Evolutionary conservation across 495 filamentous ascomycete genomes (phyloP).

Genomic region (Penicillium egyptiacum): DNA sequence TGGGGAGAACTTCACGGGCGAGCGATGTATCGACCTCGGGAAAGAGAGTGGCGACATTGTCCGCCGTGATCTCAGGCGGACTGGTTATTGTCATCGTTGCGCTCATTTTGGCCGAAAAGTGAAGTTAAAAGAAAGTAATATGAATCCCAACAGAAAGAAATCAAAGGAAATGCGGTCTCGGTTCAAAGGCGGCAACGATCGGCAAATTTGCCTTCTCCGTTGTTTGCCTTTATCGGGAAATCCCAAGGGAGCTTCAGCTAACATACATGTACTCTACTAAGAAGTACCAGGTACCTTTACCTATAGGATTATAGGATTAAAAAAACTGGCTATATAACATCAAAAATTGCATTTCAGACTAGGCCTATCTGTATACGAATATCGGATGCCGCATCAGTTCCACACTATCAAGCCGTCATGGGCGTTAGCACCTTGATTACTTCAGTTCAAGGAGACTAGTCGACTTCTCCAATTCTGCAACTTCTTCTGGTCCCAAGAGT

Average conservation of each 20-base stretch:
- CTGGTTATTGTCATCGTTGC: slow-evolving; percentile 48
- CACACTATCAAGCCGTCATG: background rate
- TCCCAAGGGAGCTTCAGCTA: too few relatives aligned
- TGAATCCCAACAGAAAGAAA: slow-evolving; percentile 2
- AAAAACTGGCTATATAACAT: background rate
- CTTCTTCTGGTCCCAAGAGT: slow-evolving; percentile 23
- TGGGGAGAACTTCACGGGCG: slow-evolving; percentile 58
- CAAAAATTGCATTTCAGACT: background rate
- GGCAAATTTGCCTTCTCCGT: slow-evolving; percentile 9
- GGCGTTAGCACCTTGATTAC: background rate
- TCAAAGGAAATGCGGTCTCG: slow-evolving; percentile 13
- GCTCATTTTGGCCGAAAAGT: slow-evolving; percentile 43
- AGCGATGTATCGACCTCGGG: slow-evolving; percentile 94
- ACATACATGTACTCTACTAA: too few relatives aligned
- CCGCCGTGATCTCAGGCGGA: slow-evolving; percentile 64
- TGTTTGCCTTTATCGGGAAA: too few relatives aligned
- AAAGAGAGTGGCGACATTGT: slow-evolving; percentile 85
- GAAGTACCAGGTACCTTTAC: background rate
- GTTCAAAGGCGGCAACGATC: slow-evolving; percentile 24
- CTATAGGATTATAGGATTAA: background rate
- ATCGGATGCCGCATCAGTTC: background rate
- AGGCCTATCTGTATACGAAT: background rate
- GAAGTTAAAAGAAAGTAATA: slow-evolving; percentile 2
- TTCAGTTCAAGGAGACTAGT: background rate
- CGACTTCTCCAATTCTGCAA: slow-evolving; percentile 1